Conservation (phyloP, 768 basidiomycete species). For the Sarcodon aspratus region DNA sequence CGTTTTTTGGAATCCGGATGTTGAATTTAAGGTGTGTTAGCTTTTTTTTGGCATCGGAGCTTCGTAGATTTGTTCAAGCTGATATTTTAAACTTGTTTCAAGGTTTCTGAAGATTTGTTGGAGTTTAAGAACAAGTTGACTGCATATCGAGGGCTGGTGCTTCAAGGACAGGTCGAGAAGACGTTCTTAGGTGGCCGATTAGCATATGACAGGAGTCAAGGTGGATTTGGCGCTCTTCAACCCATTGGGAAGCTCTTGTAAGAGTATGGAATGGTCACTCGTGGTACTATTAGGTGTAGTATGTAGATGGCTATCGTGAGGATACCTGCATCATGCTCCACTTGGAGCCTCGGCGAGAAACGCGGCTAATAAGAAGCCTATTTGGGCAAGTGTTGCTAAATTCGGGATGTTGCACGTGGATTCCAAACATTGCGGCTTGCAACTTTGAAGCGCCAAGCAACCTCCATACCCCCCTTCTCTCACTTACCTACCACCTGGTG, state of each 20-base stretch:
- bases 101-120: conserved; percentile 67
- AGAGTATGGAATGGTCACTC: not conserved
- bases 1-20: conserved; percentile 68
- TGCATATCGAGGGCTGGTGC: conserved; percentile 69
- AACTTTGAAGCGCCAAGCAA: too few relatives aligned
- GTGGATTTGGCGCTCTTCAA: not conserved
- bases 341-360: too few relatives aligned
- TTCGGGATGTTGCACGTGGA: too few relatives aligned
- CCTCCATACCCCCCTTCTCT: not conserved
- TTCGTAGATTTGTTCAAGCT: not conserved
- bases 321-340: too few relatives aligned
- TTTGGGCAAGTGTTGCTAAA: too few relatives aligned
- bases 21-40: conserved; percentile 26
- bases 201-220: conserved; percentile 36
- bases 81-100: not conserved
- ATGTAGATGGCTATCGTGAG: too few relatives aligned
- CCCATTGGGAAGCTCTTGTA: not conserved
- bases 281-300: too few relatives aligned
- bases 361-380: too few relatives aligned
- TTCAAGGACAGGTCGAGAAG: conserved; percentile 63
- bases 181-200: conserved; percentile 72
- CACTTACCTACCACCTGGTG: not conserved
- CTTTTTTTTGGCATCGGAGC: not conserved
- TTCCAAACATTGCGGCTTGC: too few relatives aligned
- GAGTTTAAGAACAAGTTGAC: conserved; percentile 93